A percentile compares a stretch with the other conserved stretches of the same genome.
These are phyloP conservation scores for Lasiosphaeria hispida DNA, from an alignment of 495 filamentous ascomycete species.

Conservation along the genomic window DNA sequence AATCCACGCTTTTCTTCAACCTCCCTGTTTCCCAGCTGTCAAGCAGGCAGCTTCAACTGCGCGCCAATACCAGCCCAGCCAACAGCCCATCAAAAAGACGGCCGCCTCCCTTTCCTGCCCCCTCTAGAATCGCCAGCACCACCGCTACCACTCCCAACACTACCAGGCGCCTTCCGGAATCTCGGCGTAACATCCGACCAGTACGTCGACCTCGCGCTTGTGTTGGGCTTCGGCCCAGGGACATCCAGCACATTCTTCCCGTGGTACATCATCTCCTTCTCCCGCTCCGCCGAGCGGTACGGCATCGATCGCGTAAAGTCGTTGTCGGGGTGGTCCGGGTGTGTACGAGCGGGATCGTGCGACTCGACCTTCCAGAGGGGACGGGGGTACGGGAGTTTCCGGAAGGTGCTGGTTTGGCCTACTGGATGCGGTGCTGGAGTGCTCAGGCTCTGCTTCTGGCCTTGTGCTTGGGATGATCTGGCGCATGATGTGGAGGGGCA, in stretches of 20 bases:
- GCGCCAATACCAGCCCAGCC: too few species aligned
- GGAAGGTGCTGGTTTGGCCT: too few species aligned
- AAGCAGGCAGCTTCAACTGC: too few species aligned
- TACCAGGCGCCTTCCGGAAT: not conserved
- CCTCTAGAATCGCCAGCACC: not conserved
- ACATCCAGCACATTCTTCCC: not conserved
- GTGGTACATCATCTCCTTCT: not conserved
- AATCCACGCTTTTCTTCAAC: too few species aligned
- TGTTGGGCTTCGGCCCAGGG: not conserved
- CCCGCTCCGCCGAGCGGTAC: not conserved
- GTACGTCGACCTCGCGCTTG: not conserved
- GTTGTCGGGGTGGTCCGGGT: not conserved
- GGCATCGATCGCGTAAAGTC: not conserved
- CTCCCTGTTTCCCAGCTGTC: too few species aligned
- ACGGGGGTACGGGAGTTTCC: too few species aligned
- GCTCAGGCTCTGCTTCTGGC: too few species aligned
- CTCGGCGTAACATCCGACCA: not conserved
- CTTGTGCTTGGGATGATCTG: too few species aligned
- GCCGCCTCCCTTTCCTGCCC: too few species aligned
- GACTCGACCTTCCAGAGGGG: not conserved
- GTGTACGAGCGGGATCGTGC: not conserved
- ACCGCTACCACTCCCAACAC: not conserved
- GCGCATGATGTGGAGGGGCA: too few species aligned
- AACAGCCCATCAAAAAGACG: too few species aligned
- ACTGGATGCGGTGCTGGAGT: too few species aligned